A percentile compares a stretch with the other conserved stretches of the same genome.
Evolutionary conservation across 129 eudicot genomes (phyloP).

Genomic region (Dittrichia graveolens): DNA sequence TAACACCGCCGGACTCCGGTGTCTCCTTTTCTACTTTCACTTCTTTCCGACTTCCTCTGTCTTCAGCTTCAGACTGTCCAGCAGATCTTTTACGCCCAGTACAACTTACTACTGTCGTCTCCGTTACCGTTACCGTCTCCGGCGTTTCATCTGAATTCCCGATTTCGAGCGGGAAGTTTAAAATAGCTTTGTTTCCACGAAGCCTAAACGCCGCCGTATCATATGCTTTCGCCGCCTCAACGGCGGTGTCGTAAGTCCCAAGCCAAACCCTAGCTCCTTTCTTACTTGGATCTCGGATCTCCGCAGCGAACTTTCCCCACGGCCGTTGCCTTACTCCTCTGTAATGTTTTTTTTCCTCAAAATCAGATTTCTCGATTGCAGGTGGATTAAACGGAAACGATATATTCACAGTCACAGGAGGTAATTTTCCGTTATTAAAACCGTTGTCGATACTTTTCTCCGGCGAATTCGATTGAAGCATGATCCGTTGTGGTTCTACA

Average conservation of each 20-base stretch:
- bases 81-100: constrained; percentile 35
- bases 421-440: constrained; percentile 5
- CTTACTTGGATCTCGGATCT: constrained; percentile 54
- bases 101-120: constrained; percentile 14
- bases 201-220: constrained; percentile 63
- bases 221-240: constrained; percentile 71
- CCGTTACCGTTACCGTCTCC: constrained; percentile 21
- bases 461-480: background rate
- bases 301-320: constrained; percentile 75
- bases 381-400: constrained; percentile 13
- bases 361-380: background rate
- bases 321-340: constrained; percentile 73
- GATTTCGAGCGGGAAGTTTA: constrained; percentile 59
- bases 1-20: constrained; percentile 21
- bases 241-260: constrained; percentile 50
- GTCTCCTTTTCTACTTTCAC: constrained; percentile 31
- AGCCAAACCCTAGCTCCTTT: constrained; percentile 47
- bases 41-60: constrained; percentile 14
- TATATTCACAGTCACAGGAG: background rate
- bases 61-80: constrained; percentile 30
- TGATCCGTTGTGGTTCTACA: background rate
- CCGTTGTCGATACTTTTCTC: background rate
- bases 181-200: constrained; percentile 58
- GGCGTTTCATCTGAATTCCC: constrained; percentile 25
- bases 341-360: constrained; percentile 31